Evolutionary conservation across 2,329 filamentous ascomycete species (phyloP), one percentile per base, ranked within the genome.

Genomic region (Botrytis elliptica): DNA sequence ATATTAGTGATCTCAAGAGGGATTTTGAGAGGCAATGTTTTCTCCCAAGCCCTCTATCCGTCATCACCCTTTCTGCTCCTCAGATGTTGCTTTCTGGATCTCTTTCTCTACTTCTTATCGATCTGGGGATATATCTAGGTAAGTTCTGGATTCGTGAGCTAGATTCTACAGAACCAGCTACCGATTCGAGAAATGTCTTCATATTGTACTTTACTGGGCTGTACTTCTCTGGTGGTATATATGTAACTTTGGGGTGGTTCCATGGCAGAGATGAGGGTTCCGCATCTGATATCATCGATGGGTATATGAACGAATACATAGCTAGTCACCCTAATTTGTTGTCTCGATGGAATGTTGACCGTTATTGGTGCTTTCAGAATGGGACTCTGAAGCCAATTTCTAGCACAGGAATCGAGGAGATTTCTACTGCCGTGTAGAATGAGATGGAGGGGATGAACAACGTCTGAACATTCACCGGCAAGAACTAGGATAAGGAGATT

Each of bases 111-210:
- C 46, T 68, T 38, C 33, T 68, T 14, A 20, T 57, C n/a, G 46
- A 22, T 7, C 36, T 68, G 20, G 65, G 46, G 16, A 57, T 68
- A 55, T 68, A 68, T 22, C 46, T 68, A 10, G 65, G 46, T 6
- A 7, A 68, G 2, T 68, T 40, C n/a, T 68, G 46, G 65, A 29
- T 40, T 38, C 33, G 8, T 44, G 14, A 22, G 2, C 25, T 68
- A 12, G 36, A 68, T 40, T 3, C 29, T 20, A 42, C 9, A 3
- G 36, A 57, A 52, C 4, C 14, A 22, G 38, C 33, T 40, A n/a
- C 65, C 0, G 65, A 68, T 40, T 46, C 65, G n/a, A 68, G 22
- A 68, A 68, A 40, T 68, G 65, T 55, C 33, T 67, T 67, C 25
- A 67, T 67, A 25, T 14, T 67, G 1, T 66, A 49, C n/a, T 18